Conservation (phyloP, 148 eudicot genomes). For the Rhododendron henanense region DNA sequence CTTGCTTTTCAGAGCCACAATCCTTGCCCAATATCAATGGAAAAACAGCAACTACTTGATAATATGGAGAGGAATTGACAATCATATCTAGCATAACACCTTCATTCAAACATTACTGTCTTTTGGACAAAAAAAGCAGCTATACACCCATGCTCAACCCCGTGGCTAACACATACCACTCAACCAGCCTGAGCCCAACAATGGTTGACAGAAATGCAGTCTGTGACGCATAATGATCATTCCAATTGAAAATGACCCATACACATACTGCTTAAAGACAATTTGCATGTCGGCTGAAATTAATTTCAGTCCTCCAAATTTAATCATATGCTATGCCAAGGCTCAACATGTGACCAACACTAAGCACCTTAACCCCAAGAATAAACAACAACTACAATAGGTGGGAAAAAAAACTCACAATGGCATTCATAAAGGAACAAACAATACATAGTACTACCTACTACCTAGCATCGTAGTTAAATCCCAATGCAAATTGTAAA, state of each 20-base stretch:
- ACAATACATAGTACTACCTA: neutral
- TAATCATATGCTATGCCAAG: neutral
- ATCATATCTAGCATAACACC: neutral
- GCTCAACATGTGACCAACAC: neutral
- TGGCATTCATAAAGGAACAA: neutral
- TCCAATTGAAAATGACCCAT: neutral
- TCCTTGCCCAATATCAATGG: neutral
- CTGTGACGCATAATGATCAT: neutral
- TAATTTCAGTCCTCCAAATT: neutral
- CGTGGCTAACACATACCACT: neutral
- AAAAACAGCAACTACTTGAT: slow-evolving; percentile 2
- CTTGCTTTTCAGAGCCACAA: neutral
- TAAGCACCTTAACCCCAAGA: neutral
- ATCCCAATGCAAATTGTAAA: neutral
- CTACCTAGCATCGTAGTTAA: neutral
- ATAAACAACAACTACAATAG: neutral
- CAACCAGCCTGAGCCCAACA: neutral
- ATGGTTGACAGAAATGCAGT: neutral
- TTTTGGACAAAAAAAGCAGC: neutral
- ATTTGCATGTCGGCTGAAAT: neutral
- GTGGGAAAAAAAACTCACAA: neutral
- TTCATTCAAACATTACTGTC: neutral
- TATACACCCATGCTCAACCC: neutral
- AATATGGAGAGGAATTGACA: neutral
- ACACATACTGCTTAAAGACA: neutral